Conservation (phyloP, 805 yeast genomes). For the Saturnispora saitoi region DNA sequence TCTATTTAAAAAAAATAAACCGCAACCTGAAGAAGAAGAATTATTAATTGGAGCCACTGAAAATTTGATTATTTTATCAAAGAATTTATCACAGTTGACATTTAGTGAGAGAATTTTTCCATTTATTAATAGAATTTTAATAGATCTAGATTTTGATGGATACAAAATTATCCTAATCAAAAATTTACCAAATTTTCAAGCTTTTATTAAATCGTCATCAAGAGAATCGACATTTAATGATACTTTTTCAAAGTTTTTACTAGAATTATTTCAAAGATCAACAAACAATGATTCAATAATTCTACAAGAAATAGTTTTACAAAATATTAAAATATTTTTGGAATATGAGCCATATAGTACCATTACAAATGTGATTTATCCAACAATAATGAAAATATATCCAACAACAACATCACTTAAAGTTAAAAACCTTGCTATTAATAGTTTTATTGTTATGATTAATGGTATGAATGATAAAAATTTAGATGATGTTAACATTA, state of each 20-base stretch:
- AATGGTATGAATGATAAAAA: constrained; percentile 35
- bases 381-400: constrained; percentile 62
- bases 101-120: constrained; percentile 67
- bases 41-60: constrained; percentile 40
- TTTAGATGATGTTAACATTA: constrained; percentile 61
- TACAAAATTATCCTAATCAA: constrained; percentile 27
- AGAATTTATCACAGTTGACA: constrained; percentile 61
- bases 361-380: constrained; percentile 68
- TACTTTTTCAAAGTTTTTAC: constrained; percentile 24
- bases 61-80: constrained; percentile 55
- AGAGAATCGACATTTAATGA: constrained; percentile 16
- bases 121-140: constrained; percentile 25
- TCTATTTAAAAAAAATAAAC: constrained; percentile 11
- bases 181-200: constrained; percentile 21
- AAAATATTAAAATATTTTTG: constrained; percentile 22
- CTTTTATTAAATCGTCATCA: constrained; percentile 22
- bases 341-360: constrained; percentile 38
- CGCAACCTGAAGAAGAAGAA: constrained; percentile 21
- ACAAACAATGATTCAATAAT: constrained; percentile 9
- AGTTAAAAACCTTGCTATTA: constrained; percentile 62
- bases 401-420: constrained; percentile 77
- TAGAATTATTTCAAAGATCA: constrained; percentile 28
- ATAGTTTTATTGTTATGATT: constrained; percentile 50
- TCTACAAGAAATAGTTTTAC: constrained; percentile 29
- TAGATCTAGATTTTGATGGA: constrained; percentile 21